These are phyloP conservation scores for Moniliophthora roreri DNA, from an alignment of 1,284 basidiomycete genomes.

Conservation along the genomic window DNA sequence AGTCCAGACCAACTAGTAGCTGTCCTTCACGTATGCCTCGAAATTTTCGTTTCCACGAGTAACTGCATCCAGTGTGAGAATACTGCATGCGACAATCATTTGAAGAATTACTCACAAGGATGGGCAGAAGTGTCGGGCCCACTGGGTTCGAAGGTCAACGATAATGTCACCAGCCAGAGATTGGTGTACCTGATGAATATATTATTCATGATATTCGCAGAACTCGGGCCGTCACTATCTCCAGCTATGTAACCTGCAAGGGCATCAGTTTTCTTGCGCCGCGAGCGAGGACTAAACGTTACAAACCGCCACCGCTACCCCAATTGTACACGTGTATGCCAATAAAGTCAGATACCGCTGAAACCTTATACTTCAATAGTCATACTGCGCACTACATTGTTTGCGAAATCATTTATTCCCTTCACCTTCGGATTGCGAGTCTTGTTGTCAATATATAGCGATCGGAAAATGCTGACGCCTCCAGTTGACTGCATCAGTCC, in stretches of 20 bases:
- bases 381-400: slow-evolving; percentile 30
- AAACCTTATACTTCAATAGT: not conserved
- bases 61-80: slow-evolving; percentile 17
- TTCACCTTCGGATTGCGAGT: slow-evolving; percentile 39
- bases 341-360: not conserved
- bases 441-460: slow-evolving; percentile 37
- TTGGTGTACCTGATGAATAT: slow-evolving; percentile 32
- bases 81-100: not conserved
- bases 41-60: slow-evolving; percentile 39
- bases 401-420: slow-evolving; percentile 36
- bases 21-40: slow-evolving; percentile 32
- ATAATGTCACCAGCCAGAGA: not conserved
- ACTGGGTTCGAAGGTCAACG: slow-evolving; percentile 11
- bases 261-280: not conserved
- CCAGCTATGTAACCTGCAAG: slow-evolving; percentile 32
- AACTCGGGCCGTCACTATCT: slow-evolving; percentile 32
- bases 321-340: slow-evolving; percentile 31
- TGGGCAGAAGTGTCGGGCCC: slow-evolving; percentile 27
- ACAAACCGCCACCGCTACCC: slow-evolving; percentile 29
- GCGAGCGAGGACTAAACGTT: no score
- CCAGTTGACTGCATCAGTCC: slow-evolving; percentile 37
- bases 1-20: slow-evolving; percentile 25
- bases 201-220: slow-evolving; percentile 36
- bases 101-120: slow-evolving; percentile 22
- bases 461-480: slow-evolving; percentile 35